Evolutionary conservation across 2,329 filamentous ascomycete species (phyloP), one percentile per base, ranked within the genome.

Genomic region (Celoporthe dispersa): DNA sequence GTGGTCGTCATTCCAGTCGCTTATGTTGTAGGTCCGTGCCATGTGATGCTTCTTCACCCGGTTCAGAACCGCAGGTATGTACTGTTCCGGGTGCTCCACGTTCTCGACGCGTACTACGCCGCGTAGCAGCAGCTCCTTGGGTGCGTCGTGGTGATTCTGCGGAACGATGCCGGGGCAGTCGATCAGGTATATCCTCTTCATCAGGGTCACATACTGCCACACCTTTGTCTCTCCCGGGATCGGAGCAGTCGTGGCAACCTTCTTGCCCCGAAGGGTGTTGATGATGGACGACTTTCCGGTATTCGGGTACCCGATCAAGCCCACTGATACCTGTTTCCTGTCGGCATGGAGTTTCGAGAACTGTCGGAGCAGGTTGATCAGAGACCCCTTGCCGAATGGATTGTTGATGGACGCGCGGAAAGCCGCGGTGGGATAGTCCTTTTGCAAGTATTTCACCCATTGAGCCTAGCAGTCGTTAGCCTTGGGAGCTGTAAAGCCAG

Each of bases 151-250:
- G 72, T 89, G 89, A 73, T 92, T 96, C 0, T 96, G 95, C 4
- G 96, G 96, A 0, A 98, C 96, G 55, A 99, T 94, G 80, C 96
- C 96, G 53, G 96, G 96, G 77, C 95, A 98, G 77, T 99, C 96
- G 75, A 99, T 98, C 68, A 99, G 87, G 81, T 95, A 94, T 66
- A 94, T 94, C 69, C 92, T 85, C 82, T 92, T 93, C 91, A 94
- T 94, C 72, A 94, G 80, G 3, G 90, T 94, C 75, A 93, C 90
- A 77, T 92, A 92, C 70, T 97, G 95, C 95, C 96, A 98, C 39
- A 98, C 92, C 82, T 98, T 98, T 44, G 95, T 98, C 84, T 98
- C 94, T 19, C 94, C 96, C 8, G 96, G 95, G 72, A 98, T 97
- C 7, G 95, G 96, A 8, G 96, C 96, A 3, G 97, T 94, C 22